phyloP scores from a whole-genome alignment of 1,139 yeast species.

The Yamadazyma blattariae region DNA sequence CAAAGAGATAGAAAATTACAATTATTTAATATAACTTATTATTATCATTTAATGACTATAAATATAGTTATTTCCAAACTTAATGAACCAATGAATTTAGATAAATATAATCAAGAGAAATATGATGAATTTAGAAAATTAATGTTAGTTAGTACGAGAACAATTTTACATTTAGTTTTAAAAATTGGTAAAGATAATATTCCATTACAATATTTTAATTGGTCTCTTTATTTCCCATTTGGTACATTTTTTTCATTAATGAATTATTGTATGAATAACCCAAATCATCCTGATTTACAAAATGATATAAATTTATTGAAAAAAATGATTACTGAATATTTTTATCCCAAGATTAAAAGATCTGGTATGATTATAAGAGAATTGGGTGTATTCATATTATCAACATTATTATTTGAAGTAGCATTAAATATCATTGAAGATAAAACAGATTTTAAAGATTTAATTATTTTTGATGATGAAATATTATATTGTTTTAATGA shows the following conservation, averaged over 20 bases:
- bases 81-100: too few relatives aligned
- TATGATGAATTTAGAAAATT: background rate
- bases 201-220: background rate
- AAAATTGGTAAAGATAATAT: background rate
- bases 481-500: background rate
- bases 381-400: background rate
- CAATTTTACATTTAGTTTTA: background rate
- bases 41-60: background rate
- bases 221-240: background rate
- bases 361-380: background rate
- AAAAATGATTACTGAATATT: background rate
- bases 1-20: background rate
- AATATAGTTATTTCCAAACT: background rate
- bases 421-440: background rate
- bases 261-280: background rate
- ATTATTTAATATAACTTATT: background rate
- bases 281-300: background rate
- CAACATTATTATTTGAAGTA: background rate
- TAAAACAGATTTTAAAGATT: background rate
- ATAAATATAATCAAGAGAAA: too few relatives aligned
- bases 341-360: background rate
- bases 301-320: background rate
- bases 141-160: slow-evolving; percentile 1
- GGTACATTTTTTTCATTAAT: background rate
- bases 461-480: background rate